phyloP scores from a whole-genome alignment of 495 filamentous ascomycete species.

The Clavariopsis aquatica region DNA sequence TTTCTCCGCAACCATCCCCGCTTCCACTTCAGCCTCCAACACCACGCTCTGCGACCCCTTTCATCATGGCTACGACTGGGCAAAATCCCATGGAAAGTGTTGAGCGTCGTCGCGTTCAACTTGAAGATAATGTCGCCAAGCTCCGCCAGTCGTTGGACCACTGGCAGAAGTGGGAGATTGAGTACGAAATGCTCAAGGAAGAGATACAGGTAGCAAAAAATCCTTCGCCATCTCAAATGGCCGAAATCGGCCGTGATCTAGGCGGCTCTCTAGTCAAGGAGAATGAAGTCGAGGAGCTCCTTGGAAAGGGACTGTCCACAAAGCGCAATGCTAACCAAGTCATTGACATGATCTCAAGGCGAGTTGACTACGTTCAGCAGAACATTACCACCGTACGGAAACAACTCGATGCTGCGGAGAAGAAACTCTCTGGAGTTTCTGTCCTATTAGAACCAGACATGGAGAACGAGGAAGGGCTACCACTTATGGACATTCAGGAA shows the following conservation, averaged over 20 bases:
- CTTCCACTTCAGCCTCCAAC: background rate
- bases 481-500: conserved; percentile 84
- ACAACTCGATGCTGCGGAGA: conserved; percentile 65
- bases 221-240: conserved; percentile 28
- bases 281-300: conserved; percentile 64
- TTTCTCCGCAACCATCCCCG: background rate
- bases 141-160: conserved; percentile 74
- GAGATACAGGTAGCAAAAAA: conserved; percentile 55
- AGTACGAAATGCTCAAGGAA: conserved; percentile 86
- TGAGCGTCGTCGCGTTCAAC: conserved; percentile 70
- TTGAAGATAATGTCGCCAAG: conserved; percentile 74
- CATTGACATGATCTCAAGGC: conserved; percentile 66
- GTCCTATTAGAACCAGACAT: conserved; percentile 43
- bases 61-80: conserved; percentile 27
- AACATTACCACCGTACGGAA: conserved; percentile 73
- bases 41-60: background rate
- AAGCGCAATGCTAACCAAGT: conserved; percentile 58
- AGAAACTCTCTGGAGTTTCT: conserved; percentile 59
- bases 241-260: conserved; percentile 51
- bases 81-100: conserved; percentile 47
- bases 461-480: conserved; percentile 65
- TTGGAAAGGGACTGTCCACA: conserved; percentile 56
- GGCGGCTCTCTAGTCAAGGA: conserved; percentile 59
- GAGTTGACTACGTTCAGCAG: conserved; percentile 84
- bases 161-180: conserved; percentile 87